Conservation (phyloP, 148 eudicot genomes). For the Vaccinium corymbosum region DNA sequence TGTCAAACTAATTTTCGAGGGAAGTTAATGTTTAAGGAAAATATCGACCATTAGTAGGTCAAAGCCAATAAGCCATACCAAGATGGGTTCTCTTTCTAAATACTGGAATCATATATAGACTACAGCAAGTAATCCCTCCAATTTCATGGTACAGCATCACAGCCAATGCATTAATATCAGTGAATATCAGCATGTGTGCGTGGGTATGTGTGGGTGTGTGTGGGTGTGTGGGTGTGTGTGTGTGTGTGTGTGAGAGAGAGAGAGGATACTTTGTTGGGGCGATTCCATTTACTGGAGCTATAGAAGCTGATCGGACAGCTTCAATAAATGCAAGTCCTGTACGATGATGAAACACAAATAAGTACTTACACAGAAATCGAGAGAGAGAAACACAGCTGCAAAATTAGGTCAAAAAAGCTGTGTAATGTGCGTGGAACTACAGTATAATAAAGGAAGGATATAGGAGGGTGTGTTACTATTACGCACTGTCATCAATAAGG, state of each 20-base stretch:
- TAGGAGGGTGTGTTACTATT: no score
- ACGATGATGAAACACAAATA: background rate
- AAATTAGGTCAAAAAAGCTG: background rate
- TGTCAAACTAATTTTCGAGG: background rate
- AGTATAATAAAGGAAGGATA: background rate
- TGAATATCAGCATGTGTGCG: background rate
- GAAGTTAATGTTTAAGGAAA: background rate
- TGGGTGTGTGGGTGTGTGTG: no score
- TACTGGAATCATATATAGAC: background rate
- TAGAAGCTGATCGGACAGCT: constrained; percentile 70
- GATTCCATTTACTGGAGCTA: constrained; percentile 48
- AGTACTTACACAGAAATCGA: background rate
- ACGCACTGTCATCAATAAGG: constrained; percentile 48
- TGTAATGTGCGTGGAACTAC: background rate
- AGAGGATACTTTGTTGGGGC: constrained; percentile 63
- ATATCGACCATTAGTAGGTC: background rate
- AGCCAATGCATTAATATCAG: no score
- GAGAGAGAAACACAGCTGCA: constrained; percentile 7
- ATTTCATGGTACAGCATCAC: background rate
- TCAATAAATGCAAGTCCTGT: constrained; percentile 69
- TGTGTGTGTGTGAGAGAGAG: background rate
- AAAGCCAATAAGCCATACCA: background rate
- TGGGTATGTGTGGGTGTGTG: background rate
- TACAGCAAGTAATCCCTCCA: background rate
- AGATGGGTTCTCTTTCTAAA: background rate